Evolutionary conservation across 2,329 filamentous ascomycete genomes (phyloP), one percentile per base, ranked within the genome.

Genomic region (Fusarium staphyleae): DNA sequence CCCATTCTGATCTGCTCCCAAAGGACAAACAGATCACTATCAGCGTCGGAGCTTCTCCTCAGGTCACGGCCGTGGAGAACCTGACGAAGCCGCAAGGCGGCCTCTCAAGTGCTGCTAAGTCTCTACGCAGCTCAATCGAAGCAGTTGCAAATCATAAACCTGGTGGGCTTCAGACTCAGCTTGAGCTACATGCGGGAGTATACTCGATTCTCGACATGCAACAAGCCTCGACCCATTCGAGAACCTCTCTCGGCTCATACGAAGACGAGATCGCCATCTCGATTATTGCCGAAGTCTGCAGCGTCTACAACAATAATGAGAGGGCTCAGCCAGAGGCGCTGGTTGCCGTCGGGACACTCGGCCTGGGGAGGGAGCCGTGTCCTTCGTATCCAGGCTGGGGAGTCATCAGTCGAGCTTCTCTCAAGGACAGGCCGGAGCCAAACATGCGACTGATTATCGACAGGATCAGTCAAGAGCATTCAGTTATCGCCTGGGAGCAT

Each of bases 201-300:
- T 89, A 88, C 62, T 81, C 85, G 0, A 68, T 86, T 5, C 75
- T 88, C 5, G 86, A 88, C 60, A 77, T 87, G 65, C 86, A 89
- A 62, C 86, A 89, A 63, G 68, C 87, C 0, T 81, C 84, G 0
- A 87, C 86, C 0, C 74, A 81, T 10, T 81, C 30, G 61, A 75
- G 28, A 48, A 69, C 0, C 48, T 63, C 16, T 1, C 44, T 66
- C 1, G 59, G 66, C 22, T 29, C 39, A 18, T 73, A 33, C 68
- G 71, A 48, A 70, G 75, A 68, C 0, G 80, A 83, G 46, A 78
- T 89, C 15, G 84, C 78, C 0, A 71, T 87, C 1, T 79, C 80
- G 0, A 77, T 87, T 6, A 68, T 86, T n/a, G 77, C 82, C 0
- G 86, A 89, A 63, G 81, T 88, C 0, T 80, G 80, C 35, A 86